These are phyloP conservation scores for Plasmodium chabaudi DNA, from an alignment of 169 alveolate species.

Conservation along the genomic window DNA sequence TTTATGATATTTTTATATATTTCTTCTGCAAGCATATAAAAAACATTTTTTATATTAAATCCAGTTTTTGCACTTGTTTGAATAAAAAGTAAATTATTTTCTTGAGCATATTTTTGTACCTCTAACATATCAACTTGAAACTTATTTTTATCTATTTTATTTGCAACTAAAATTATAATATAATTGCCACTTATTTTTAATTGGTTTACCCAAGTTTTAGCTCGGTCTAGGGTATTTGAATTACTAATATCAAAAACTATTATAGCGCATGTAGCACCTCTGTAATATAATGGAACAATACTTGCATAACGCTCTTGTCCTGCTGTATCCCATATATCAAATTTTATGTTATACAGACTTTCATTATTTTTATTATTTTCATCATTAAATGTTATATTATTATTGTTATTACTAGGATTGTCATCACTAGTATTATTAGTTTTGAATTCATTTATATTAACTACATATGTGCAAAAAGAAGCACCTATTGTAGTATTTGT, in stretches of 20 bases:
- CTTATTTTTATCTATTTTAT: conserved; percentile 83
- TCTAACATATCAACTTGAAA: conserved; percentile 79
- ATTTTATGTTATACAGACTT: conserved; percentile 80
- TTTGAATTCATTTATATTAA: conserved; percentile 75
- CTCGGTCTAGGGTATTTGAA: conserved; percentile 86
- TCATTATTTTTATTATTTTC: conserved; percentile 34
- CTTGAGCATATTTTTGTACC: conserved; percentile 84
- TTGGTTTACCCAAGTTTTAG: conserved; percentile 90
- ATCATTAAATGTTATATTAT: conserved; percentile 13
- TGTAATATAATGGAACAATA: conserved; percentile 90
- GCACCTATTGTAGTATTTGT: conserved; percentile 94
- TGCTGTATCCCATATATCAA: conserved; percentile 94
- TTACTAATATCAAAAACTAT: conserved; percentile 90
- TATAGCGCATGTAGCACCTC: conserved; percentile 93
- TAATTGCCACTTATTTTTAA: conserved; percentile 80
- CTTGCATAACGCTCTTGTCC: conserved; percentile 93
- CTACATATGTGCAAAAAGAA: conserved; percentile 88
- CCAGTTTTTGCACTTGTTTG: conserved; percentile 89
- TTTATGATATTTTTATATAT: conserved; percentile 66
- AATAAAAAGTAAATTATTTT: conserved; percentile 79
- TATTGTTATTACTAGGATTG: conserved; percentile 5
- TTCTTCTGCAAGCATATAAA: conserved; percentile 82
- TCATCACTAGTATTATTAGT: conserved; percentile 17
- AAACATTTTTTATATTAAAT: conserved; percentile 79
- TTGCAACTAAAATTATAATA: conserved; percentile 84